Base-by-base conservation (phyloP, 2,329 filamentous ascomycete genomes). In the Colletotrichum tamarilloi region DNA sequence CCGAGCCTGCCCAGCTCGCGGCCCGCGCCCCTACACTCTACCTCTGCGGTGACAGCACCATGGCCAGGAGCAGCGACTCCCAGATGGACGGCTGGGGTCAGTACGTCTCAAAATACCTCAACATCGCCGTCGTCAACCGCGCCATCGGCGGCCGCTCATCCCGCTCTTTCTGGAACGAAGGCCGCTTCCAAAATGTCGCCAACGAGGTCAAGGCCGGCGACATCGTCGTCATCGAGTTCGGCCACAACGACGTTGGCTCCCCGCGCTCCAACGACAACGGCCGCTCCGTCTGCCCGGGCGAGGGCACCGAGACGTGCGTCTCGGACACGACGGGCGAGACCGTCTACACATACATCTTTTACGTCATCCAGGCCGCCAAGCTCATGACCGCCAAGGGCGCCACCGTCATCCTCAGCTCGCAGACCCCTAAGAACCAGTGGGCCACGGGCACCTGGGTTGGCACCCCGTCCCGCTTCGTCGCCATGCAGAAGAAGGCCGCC, bases 161-260 rank as follows among this genome's bases (percentile, higher is more conserved):
- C 0, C 87, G 92, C 55, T 92, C 90, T 30, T 94, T 87, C 81
- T 92, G 88, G 2, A 87, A 90, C 62, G 92, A 94, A 81, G 90
- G 89, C 9, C 89, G 90, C n/a, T 94, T 94, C 83, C 80, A 85
- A 19, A 85, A 84, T 0, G 87, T 94, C 65, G 86, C 88, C 59
- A 81, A 85, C 56, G 77, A 84, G 2, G 84, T 93, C 32, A 76
- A 87, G 77, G 71, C 84, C 2, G 90, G 90, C 46, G 92, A 94
- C 80, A 91, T 89, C 79, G 91, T 93, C 1, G 85, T 93, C 68
- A 92, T 93, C 65, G 92, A 93, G 77, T 93, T 94, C 77, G 92
- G 92, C 1, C 92, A 94, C 83, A 94, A 94, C 77, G 92, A 94
- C 76, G 92, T 91, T 26, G 91, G 91, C 2, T 87, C 87, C 0